Percentiles rank a stretch among this genome's conserved stretches.
These are phyloP conservation scores for Pseudogymnoascus pannorum DNA, from an alignment of 2,329 filamentous ascomycete species.

Conservation along the genomic window DNA sequence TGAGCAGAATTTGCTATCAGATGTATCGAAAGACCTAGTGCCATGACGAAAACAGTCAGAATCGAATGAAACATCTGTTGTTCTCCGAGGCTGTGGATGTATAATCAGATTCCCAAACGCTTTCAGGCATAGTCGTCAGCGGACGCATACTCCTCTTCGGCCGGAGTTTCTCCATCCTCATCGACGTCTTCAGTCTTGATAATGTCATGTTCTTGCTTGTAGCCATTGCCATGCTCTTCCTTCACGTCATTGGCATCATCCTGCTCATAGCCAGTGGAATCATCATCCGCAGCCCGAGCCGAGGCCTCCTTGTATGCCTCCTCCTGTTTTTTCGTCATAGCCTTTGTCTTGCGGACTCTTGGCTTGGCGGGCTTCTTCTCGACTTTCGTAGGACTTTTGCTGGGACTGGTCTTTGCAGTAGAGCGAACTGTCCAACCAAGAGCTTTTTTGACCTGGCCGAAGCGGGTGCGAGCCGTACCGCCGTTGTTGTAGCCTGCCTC, in stretches of 20 bases:
- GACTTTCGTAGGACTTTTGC: background rate
- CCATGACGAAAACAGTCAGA: background rate
- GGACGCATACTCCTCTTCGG: background rate
- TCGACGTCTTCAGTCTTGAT: background rate
- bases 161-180: background rate
- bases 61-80: background rate
- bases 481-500: slow-evolving; percentile 40
- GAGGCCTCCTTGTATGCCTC: background rate
- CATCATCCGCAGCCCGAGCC: background rate
- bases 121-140: background rate
- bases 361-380: slow-evolving; percentile 3
- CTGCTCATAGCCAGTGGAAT: background rate
- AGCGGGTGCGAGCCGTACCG: slow-evolving; percentile 40
- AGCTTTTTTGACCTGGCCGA: slow-evolving; percentile 43
- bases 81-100: background rate
- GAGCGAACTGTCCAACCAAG: slow-evolving; percentile 27
- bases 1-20: background rate
- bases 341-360: background rate
- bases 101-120: background rate
- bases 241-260: background rate
- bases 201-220: background rate
- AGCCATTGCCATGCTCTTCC: background rate
- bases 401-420: background rate
- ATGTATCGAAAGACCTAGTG: background rate
- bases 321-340: background rate